Evolutionary conservation across 306 rosid genomes (phyloP).

Genomic region (Vachellia pachyceras): DNA sequence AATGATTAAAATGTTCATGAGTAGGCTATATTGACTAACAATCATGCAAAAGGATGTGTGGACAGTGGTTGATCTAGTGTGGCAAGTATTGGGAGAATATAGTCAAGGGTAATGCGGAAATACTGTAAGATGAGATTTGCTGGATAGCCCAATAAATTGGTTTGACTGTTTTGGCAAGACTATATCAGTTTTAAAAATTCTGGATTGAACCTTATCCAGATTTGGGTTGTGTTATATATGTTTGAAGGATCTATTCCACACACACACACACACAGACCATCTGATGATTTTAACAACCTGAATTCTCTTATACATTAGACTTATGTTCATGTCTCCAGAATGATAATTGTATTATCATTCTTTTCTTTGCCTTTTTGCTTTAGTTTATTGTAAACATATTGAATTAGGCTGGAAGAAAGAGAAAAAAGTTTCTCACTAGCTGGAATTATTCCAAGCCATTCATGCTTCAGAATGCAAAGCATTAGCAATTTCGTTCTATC

Average conservation of each 20-base stretch:
- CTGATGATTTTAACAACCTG: slow-evolving; percentile 8
- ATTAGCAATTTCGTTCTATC: slow-evolving; percentile 11
- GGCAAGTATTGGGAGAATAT: too few relatives aligned
- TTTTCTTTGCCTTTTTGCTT: background rate
- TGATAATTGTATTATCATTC: background rate
- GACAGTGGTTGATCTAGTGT: too few relatives aligned
- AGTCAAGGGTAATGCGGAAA: too few relatives aligned
- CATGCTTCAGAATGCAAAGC: background rate
- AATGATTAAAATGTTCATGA: too few relatives aligned
- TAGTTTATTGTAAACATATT: slow-evolving; percentile 13
- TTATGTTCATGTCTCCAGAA: slow-evolving; percentile 28
- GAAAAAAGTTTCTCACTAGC: slow-evolving; percentile 4
- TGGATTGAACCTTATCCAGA: background rate
- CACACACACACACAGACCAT: background rate
- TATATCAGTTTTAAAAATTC: slow-evolving; percentile 15
- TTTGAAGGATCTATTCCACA: slow-evolving; percentile 6
- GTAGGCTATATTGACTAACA: too few relatives aligned
- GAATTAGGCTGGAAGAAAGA: slow-evolving; percentile 30
- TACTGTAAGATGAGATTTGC: too few relatives aligned
- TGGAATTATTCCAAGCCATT: slow-evolving; percentile 27
- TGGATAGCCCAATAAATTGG: too few relatives aligned
- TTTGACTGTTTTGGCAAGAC: slow-evolving; percentile 7
- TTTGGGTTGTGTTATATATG: background rate
- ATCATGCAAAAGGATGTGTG: too few relatives aligned
- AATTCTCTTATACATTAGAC: slow-evolving; percentile 21